Evolutionary conservation across 106 monocot species (phyloP), one percentile per base, ranked within the genome.

Genomic region (Dioscorea alata): DNA sequence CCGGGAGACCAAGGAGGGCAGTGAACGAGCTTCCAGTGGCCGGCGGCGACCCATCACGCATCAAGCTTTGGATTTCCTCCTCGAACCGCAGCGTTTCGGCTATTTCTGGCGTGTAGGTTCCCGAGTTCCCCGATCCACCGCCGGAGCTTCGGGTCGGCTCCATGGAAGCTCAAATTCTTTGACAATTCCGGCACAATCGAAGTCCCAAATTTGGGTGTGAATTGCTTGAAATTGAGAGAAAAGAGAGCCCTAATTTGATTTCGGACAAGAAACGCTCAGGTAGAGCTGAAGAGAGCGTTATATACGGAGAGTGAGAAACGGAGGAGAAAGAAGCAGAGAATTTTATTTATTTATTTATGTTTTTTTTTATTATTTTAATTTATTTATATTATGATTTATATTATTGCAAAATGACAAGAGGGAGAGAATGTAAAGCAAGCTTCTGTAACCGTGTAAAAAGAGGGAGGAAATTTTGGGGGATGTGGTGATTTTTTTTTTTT

Each of bases 11-110:
- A 28, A 92, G 88, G 18, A 92, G 85, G n/a, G 87, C 91, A n/a
- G 85, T 92, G 82, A 92, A 92, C 28, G 82, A 80, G 23, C 68
- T 19, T 12, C 60, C 72, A 19, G 8, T 7, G 64, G 48, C 51
- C 48, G 56, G 49, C 12, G 61, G 21, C 34, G 69, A 57, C 14
- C 24, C 63, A 6, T 69, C 58, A n/a, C 65, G 17, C 61, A 87
- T 82, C 23, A 86, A 69, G 65, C 79, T 79, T 66, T 84, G 81
- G 79, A 91, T 91, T 75, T 91, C 90, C 71, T 90, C 86, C 77
- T 84, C 76, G 72, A 91, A 87, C 17, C 79, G 73, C 22, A 86
- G 50, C 23, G 73, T 75, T 21, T 81, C 90, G 1, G 75, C 75
- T n/a, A 75, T 72, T 51, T 77, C 89, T 49, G 69, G 49, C 49